phyloP scores from a whole-genome alignment of 257 asterid species.

The Ehretia macrophylla region DNA sequence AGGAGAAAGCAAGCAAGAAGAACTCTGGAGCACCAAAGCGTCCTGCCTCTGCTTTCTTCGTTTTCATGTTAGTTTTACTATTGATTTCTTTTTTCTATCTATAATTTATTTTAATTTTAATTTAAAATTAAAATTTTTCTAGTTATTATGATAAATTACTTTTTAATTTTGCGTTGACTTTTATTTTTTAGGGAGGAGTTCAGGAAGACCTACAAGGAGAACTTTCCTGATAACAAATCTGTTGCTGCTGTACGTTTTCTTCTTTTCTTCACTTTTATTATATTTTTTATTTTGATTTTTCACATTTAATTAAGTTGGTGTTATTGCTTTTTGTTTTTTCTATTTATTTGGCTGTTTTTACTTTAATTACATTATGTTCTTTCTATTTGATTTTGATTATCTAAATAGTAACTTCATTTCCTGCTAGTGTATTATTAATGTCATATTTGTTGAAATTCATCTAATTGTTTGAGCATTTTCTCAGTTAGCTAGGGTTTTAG shows the following conservation, averaged over 20 bases:
- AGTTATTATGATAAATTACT: no score
- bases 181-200: constrained; percentile 18
- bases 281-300: background rate
- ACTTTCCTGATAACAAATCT: constrained; percentile 28
- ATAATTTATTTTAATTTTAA: background rate
- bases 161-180: background rate
- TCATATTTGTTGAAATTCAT: no score
- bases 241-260: constrained; percentile 12
- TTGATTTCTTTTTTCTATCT: background rate
- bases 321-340: no score
- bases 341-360: background rate
- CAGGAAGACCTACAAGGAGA: constrained; percentile 26
- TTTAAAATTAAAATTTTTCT: background rate
- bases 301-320: background rate
- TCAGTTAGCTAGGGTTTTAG: no score
- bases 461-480: no score
- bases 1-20: constrained; percentile 19
- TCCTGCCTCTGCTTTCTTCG: constrained; percentile 23
- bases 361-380: background rate
- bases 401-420: no score
- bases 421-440: background rate
- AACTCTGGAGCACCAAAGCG: constrained; percentile 27
- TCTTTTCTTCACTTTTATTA: background rate
- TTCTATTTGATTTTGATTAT: background rate
- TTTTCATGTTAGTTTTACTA: constrained; percentile 17